Evolutionary conservation across 257 asterid genomes (phyloP).

Genomic region (Linaria vulgaris): DNA sequence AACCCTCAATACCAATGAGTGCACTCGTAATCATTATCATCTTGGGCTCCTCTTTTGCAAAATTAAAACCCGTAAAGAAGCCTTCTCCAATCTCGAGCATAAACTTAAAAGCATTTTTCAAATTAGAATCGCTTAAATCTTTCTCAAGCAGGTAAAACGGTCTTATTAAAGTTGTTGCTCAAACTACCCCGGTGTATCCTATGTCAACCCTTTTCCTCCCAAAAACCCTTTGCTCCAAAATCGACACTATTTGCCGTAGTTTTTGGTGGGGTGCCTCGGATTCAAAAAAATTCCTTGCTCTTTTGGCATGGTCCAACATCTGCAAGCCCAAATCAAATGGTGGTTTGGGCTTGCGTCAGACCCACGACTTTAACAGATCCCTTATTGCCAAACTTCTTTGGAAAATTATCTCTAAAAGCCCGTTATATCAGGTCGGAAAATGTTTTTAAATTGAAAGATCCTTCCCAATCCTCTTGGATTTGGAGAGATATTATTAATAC

Average conservation of each 20-base stretch:
- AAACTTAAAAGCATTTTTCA: neutral
- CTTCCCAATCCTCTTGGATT: too few species aligned
- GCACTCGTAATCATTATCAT: neutral
- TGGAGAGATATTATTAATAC: too few species aligned
- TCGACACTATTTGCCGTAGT: neutral
- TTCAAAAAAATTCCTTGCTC: too few species aligned
- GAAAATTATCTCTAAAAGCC: too few species aligned
- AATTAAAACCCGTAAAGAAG: too few species aligned
- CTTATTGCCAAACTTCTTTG: too few species aligned
- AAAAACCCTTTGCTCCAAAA: neutral
- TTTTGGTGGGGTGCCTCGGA: neutral
- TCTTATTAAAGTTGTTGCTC: neutral
- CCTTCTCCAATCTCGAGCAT: neutral
- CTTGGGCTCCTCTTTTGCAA: neutral
- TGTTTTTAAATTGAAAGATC: too few species aligned
- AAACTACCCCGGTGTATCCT: neutral
- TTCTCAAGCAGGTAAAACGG: neutral
- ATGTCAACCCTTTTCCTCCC: neutral
- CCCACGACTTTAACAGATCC: too few species aligned
- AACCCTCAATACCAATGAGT: neutral
- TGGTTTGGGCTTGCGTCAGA: too few species aligned
- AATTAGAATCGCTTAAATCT: neutral
- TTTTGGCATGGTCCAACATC: too few species aligned
- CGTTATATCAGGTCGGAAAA: too few species aligned
- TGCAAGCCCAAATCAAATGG: too few species aligned